These are phyloP conservation scores for Arthrobotrys conoides DNA, from an alignment of 2,329 filamentous ascomycete species.

Conservation along the genomic window DNA sequence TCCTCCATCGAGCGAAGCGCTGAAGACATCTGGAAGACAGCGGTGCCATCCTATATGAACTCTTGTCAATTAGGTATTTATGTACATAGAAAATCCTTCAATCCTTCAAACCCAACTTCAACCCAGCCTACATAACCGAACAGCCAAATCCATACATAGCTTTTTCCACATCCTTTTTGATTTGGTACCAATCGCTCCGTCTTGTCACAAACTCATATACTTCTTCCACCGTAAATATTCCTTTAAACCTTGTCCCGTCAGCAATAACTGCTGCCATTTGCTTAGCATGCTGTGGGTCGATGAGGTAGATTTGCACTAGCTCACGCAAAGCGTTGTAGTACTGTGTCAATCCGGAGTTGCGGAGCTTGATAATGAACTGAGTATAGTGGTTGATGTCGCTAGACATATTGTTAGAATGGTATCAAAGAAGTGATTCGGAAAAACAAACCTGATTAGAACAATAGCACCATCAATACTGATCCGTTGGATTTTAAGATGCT, in stretches of 20 bases:
- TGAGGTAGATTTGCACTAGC: constrained; percentile 94
- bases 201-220: constrained; percentile 97
- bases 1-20: background rate
- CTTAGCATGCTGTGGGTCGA: constrained; percentile 87
- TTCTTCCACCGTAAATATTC: constrained; percentile 94
- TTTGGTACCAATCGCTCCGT: constrained; percentile 93
- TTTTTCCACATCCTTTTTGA: constrained; percentile 89
- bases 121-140: constrained; percentile 77
- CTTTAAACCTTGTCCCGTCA: constrained; percentile 88
- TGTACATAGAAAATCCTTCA: background rate
- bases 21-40: background rate
- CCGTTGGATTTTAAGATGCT: constrained; percentile 96
- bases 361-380: constrained; percentile 83
- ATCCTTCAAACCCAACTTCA: background rate
- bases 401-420: background rate
- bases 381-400: constrained; percentile 97
- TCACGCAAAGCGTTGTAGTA: constrained; percentile 95
- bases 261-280: constrained; percentile 96
- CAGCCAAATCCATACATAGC: constrained; percentile 98
- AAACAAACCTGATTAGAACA: constrained; percentile 79
- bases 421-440: background rate
- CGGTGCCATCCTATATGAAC: background rate
- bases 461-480: constrained; percentile 90
- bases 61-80: background rate
- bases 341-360: constrained; percentile 84